Evolutionary conservation across 495 filamentous ascomycete genomes (phyloP), one percentile per base, ranked within the genome.

Genomic region (Hyaloscypha bicolor): DNA sequence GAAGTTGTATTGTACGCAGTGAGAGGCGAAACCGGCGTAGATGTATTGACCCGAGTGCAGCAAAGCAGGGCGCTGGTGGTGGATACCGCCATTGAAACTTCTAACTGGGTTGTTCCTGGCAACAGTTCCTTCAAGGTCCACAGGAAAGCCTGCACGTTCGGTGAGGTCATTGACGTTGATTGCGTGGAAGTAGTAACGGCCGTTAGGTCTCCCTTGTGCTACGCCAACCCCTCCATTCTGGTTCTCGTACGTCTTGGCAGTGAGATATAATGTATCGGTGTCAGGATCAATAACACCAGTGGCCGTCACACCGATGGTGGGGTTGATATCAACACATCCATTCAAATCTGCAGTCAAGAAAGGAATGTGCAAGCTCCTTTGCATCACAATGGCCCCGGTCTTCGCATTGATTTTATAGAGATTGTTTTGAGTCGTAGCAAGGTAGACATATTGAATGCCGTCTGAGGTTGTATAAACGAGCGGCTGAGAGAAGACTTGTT

Each of bases 271-370:
- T 9, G 77, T 80, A 57, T 80, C 78, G 55, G 81, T 79, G 25
- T 73, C 67, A 16, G 81, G 80, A 71, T 85, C 83, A 61, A 85
- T 84, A 11, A 83, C 78, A 25, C 78, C 79, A 9, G 81, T 82
- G 0, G 75, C 79, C 22, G 78, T 85, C 33, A 83, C 76, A 4
- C 83, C 83, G 51, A 85, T 72, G n/a, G 72, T 70, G 63, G 77
- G 74, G 6, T 74, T 74, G 48, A 85, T 80, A 69, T 85, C 83
- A 22, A 78, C 77, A 62, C 82, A 85, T 42, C 80, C 81, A 65
- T 79, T 71, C 12, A 68, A 33, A 37, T 69, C 82, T 1, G 73
- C 74, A n/a, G 76, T 73, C 56, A 81, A 69, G 70, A 84, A 84
- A 2, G 82, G 82, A 58, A 80, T 77, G 30, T 76, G 71, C 12